Evolutionary conservation across 257 asterid genomes (phyloP), one percentile per base, ranked within the genome.

Genomic region (Petrea volubilis): DNA sequence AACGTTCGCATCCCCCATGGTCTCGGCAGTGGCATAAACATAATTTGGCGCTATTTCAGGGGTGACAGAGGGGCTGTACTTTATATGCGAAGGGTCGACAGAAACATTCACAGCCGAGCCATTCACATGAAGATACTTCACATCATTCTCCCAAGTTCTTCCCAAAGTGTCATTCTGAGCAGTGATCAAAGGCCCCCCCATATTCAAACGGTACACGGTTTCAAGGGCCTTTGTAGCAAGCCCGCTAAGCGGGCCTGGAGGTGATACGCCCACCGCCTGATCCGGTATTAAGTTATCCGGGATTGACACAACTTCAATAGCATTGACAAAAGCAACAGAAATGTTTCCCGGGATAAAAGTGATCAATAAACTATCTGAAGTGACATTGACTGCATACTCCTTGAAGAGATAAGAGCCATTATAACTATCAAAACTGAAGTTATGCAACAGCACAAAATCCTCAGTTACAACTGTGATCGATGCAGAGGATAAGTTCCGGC

Each of bases 11-110:
- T 89, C 80, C 40, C 90, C 96, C 96, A 89, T 89, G 65, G 81
- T 79, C 61, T 87, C 87, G 44, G 96, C 96, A n/a, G 96, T 85
- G 21, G 96, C 81, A 28, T 87, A 89, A 55, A 89, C 88, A 64
- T 77, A 81, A 64, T 81, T 81, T 8, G 96, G 96, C 5, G 96
- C 96, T 43, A 82, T 79, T 67, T 87, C 90, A 15, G 90, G 84
- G 3, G 87, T 3, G 49, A 84, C 86, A 18, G 76, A n/a, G n/a
- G 66, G 60, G 21, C 73, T 40, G 28, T 89, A 89, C 34, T 78
- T 83, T 12, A 89, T 82, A 68, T 80, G 70, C 5, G 84, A 78
- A 73, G 94, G 92, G 60, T 8, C 17, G 52, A 87, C 85, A 2
- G 90, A 87, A 41, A 73, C 83, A 57, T 72, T 82, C 70, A 60